A percentile compares a stretch with the other conserved stretches of the same genome.
These are phyloP conservation scores for Cutaneotrichosporon daszewskae DNA, from an alignment of 1,284 basidiomycete genomes.

Conservation along the genomic window DNA sequence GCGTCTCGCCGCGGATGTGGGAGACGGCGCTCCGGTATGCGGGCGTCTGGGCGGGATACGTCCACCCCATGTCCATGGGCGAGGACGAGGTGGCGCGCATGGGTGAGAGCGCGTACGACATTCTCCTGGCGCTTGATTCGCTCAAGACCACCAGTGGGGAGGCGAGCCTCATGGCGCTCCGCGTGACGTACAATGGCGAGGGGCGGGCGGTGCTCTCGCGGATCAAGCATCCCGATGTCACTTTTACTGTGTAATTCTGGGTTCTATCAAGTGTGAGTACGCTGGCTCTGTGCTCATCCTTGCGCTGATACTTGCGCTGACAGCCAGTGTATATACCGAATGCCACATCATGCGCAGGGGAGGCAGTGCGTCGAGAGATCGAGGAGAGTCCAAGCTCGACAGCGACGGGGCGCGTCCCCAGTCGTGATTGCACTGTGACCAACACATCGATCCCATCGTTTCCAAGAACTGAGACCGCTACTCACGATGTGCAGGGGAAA, in stretches of 20 bases:
- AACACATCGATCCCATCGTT: no score
- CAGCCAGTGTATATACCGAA: no score
- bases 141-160: conserved; percentile 2
- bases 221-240: neutral
- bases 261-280: neutral
- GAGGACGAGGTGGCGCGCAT: neutral
- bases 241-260: no score
- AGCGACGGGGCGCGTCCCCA: no score
- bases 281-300: neutral
- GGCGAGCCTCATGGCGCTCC: neutral
- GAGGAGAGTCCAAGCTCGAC: no score
- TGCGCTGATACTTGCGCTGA: no score
- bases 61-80: neutral
- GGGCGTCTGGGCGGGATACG: neutral
- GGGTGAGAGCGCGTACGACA: neutral
- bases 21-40: conserved; percentile 4
- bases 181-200: neutral
- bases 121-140: conserved; percentile 5
- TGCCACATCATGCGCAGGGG: no score
- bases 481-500: no score
- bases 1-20: neutral
- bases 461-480: no score
- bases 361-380: no score
- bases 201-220: neutral
- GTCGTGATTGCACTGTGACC: no score